A percentile compares a stretch with the other conserved stretches of the same genome.
Conservation (phyloP, 2,329 filamentous ascomycete species). For the Dryadomyces quercivorus region DNA sequence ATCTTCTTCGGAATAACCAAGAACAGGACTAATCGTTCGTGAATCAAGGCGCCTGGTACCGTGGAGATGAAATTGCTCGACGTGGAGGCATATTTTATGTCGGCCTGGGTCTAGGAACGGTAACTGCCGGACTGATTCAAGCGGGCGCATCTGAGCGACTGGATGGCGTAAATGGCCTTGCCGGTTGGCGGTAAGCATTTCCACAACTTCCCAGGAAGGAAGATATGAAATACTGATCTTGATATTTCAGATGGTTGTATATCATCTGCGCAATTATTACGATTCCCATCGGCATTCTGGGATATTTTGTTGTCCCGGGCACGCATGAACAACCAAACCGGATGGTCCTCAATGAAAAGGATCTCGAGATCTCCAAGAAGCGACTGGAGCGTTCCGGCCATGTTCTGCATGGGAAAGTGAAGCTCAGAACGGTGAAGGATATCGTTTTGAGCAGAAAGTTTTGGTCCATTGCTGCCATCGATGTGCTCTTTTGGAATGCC, state of each 20-base stretch:
- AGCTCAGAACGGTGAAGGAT: constrained; percentile 16
- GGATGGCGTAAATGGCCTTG: constrained; percentile 30
- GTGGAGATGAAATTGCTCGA: constrained; percentile 46
- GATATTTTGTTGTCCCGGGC: constrained; percentile 35
- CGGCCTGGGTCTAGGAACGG: constrained; percentile 35
- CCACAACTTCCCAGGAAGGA: no score
- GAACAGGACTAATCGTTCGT: background rate
- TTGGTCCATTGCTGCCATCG: constrained; percentile 35
- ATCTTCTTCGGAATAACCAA: background rate
- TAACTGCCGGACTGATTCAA: constrained; percentile 27
- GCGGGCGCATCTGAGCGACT: constrained; percentile 24
- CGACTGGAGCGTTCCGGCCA: constrained; percentile 21
- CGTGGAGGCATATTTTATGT: constrained; percentile 49
- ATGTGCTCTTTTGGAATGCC: constrained; percentile 46
- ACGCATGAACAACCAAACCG: constrained; percentile 26
- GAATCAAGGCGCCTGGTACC: constrained; percentile 49
- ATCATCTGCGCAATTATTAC: constrained; percentile 23
- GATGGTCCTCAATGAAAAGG: constrained; percentile 21
- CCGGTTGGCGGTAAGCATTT: constrained; percentile 26
- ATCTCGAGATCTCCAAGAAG: constrained; percentile 22
- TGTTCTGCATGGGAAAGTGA: constrained; percentile 22
- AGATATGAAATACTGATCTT: no score
- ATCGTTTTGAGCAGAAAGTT: constrained; percentile 26
- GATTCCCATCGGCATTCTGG: constrained; percentile 36
- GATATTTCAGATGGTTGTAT: constrained; percentile 40